Conservation (phyloP, 768 basidiomycete genomes). For the Ephemerocybe angulata region DNA sequence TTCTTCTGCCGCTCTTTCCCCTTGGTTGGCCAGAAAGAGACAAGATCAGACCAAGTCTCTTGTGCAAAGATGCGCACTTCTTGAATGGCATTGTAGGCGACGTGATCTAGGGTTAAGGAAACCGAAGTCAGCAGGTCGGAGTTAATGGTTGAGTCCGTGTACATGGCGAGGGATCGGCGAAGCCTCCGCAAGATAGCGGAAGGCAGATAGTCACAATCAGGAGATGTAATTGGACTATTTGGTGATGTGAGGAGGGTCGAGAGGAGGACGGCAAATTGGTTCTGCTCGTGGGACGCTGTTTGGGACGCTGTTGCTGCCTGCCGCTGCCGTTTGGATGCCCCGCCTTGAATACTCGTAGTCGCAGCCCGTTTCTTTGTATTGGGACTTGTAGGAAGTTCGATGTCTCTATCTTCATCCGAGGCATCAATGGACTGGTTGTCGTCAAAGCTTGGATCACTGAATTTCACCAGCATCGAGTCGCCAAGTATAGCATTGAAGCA, state of each 20-base stretch:
- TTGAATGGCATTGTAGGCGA: conserved; percentile 71
- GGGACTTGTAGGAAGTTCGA: conserved; percentile 24
- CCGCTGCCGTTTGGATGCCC: conserved; percentile 17
- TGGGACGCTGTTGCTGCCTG: conserved; percentile 18
- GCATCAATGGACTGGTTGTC: conserved; percentile 18
- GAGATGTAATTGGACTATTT: conserved; percentile 50
- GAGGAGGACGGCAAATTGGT: conserved; percentile 68
- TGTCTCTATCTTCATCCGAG: conserved; percentile 23
- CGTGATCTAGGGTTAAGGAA: conserved; percentile 63
- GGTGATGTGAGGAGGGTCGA: conserved; percentile 51
- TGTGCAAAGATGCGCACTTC: conserved; percentile 60
- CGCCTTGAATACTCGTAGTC: conserved; percentile 16
- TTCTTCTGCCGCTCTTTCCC: conserved; percentile 75
- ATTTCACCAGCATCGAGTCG: conserved; percentile 40
- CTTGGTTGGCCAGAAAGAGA: conserved; percentile 73
- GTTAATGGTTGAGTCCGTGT: conserved; percentile 74
- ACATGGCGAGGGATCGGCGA: conserved; percentile 56
- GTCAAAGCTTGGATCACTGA: conserved; percentile 32
- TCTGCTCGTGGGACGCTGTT: conserved; percentile 58
- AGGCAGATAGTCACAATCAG: conserved; percentile 33
- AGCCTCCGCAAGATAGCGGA: conserved; percentile 50
- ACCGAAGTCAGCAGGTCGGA: conserved; percentile 69
- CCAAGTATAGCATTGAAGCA: conserved; percentile 77
- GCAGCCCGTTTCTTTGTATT: conserved; percentile 35
- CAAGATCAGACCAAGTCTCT: conserved; percentile 57